Base-by-base conservation (phyloP, 805 yeast genomes). In the Hanseniaspora guilliermondii region DNA sequence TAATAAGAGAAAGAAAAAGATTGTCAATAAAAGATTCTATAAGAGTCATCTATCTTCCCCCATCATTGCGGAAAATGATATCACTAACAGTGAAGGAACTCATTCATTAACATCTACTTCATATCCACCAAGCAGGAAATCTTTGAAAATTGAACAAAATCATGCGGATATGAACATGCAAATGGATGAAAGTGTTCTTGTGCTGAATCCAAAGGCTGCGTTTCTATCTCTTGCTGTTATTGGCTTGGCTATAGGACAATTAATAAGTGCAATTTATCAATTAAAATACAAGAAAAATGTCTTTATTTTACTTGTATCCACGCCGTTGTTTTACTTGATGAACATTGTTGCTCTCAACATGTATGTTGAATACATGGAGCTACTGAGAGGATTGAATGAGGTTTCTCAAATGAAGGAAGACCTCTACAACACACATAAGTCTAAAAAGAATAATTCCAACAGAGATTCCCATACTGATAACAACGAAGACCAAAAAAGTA, bases 181-280 rank as follows among this genome's bases (percentile, higher is more conserved):
- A 22, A 12, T 19, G 4, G 27, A 25, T 9, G 42, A 32, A 33
- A 32, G 6, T 7, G 17, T 49, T 4, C 2, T 36, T 6, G 41
- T 49, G 4, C 22, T 49, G 25, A 49, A 49, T 25, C 47, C 53
- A 7, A 49, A 49, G 36, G 53, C 53, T n/a, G 25, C 36, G 1
- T 27, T 49, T 22, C 16, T 49, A 14, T 49, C 53, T 9, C 16
- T 49, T 3, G 12, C 12, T 11, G 53, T 49, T 3, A 32, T 40
- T 30, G 40, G 27, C 7, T 4, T 49, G 12, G 38, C 32, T 24
- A 27, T 24, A 5, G 35, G 21, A 4, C 42, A 37, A 27, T 4
- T 47, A 9, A 3, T 27, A 5, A 16, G 9, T 2, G 21, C 22
- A 3, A 32, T 27, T 7, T 16, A 25, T 14, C 4, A 14, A 24